Evolutionary conservation across 1,284 basidiomycete species (phyloP), one percentile per base, ranked within the genome.

Genomic region (Puccinia coronata): DNA sequence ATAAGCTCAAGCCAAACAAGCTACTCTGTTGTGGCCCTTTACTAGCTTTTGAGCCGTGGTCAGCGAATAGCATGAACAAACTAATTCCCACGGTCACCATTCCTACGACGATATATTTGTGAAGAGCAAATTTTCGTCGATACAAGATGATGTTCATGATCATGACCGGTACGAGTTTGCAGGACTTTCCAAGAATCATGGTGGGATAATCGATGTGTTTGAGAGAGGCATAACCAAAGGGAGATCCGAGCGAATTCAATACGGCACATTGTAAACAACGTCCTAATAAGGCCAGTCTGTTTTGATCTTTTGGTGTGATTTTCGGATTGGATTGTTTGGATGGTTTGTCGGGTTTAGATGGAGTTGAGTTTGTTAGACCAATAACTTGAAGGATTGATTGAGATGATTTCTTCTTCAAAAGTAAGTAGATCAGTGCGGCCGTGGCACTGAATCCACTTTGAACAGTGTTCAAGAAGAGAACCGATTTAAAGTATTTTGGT

Each of bases 131-230:
- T 63, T 84, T 83, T 75, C 86, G 83, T 28, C 85, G 83, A 82
- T 86, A 86, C 39, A 89, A 84, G 23, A 89, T 74, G 25, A 96
- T 91, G 87, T 96, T 96, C 93, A 96, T 95, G 87, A 96, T 88
- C 90, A 97, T 93, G 82, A 97, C 95, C 3, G 95, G 95, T 23
- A 97, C 92, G 84, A 97, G 93, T 87, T 99, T 99, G 90, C 96
- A 99, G 0, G 95, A 98, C 87, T 99, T 99, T 82, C 94, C 96
- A 82, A 99, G 91, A 53, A 98, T 96, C 92, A 98, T 95, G 23
- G 96, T 95, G 39, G 97, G 97, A 88, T 98, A 99, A 25, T 94
- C 95, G 85, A 99, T 96, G 88, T 98, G 95, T 59, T 93, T 91
- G 63, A 99, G 91, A 6, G 95, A 92, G 41, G 95, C 92, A 87